These are phyloP conservation scores for Phytopythium helicoides DNA, from an alignment of 352 stramenopile genomes.

Conservation along the genomic window DNA sequence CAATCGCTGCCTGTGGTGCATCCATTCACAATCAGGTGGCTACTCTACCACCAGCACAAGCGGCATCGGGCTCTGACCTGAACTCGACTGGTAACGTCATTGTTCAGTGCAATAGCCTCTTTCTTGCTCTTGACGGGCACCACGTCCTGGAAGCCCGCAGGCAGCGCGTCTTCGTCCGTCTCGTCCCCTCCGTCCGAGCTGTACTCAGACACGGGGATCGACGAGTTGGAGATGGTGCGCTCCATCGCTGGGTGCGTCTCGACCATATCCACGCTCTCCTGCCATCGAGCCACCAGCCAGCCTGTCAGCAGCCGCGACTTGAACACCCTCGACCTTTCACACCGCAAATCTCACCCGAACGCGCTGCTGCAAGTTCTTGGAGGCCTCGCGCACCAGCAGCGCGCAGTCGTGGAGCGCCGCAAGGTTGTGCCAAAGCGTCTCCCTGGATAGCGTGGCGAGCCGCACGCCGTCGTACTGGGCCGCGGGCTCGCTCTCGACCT, in stretches of 20 bases:
- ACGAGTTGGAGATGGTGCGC: constrained; percentile 37
- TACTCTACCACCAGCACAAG: too few relatives aligned
- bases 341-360: constrained; percentile 26
- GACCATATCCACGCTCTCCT: constrained; percentile 54
- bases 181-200: constrained; percentile 52
- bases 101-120: constrained; percentile 69
- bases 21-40: too few relatives aligned
- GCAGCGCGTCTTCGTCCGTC: constrained; percentile 43
- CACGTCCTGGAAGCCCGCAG: constrained; percentile 64
- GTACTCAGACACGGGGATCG: constrained; percentile 43
- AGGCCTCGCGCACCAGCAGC: constrained; percentile 28
- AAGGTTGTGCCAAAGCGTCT: constrained; percentile 70
- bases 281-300: too few relatives aligned
- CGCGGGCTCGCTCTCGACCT: constrained; percentile 35
- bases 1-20: constrained; percentile 27
- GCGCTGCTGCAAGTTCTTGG: constrained; percentile 54
- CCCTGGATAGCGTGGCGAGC: constrained; percentile 33
- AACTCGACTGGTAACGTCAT: constrained; percentile 71
- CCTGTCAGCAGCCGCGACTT: too few relatives aligned
- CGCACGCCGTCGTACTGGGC: constrained; percentile 36
- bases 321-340: too few relatives aligned
- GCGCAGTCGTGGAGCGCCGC: constrained; percentile 57
- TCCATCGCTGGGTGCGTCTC: constrained; percentile 38
- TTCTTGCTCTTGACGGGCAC: constrained; percentile 75
- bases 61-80: too few relatives aligned